Evolutionary conservation across 2,329 filamentous ascomycete genomes (phyloP), one percentile per base, ranked within the genome.

Genomic region (Exutisphaerella laricina): DNA sequence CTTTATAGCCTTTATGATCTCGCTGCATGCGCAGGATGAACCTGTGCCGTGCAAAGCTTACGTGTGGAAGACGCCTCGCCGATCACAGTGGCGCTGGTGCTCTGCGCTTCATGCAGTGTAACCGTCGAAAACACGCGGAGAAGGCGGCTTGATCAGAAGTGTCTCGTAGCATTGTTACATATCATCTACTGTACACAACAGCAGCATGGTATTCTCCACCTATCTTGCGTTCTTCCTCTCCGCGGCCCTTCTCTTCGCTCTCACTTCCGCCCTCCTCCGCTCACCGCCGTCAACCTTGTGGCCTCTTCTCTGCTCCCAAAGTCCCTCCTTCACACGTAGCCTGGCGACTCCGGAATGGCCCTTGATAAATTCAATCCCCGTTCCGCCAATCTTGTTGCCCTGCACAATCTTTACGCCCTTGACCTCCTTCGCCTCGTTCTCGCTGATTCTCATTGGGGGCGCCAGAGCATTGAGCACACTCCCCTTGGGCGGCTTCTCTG

Each of bases 231-330:
- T 87, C 66, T 82, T 85, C 54, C 86, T 82, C 70, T 89, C 85
- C 25, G 81, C 81, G 39, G 85, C 80, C 53, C 84, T 78, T 70
- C 80, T 84, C 81, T 94, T 95, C 57, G 89, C 88, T 58, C 86
- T 77, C 39, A 96, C 82, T 70, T 94, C 84, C 12, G 84, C 85
- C 65, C 78, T 81, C 67, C 92, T 79, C 65, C 92, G 82, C 74
- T 98, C 92, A 74, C 92, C 92, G 61, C 92, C 92, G 67, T 97
- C 89, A 54, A 98, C 82, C 81, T 97, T 97, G 60, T 80, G 80
- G 20, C 92, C 90, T 58, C 82, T 77, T 63, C 77, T 82, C 58
- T 88, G 75, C 71, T 97, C 90, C 92, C 90, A 97, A 72, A 97
- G 84, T 7, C 90, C 88, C 65, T 96, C 89, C 43, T 82, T 79